Percentiles rank a stretch among this genome's conserved stretches.
Conservation (phyloP, 345 rosid genomes). For the Rhizophora apiculata region DNA sequence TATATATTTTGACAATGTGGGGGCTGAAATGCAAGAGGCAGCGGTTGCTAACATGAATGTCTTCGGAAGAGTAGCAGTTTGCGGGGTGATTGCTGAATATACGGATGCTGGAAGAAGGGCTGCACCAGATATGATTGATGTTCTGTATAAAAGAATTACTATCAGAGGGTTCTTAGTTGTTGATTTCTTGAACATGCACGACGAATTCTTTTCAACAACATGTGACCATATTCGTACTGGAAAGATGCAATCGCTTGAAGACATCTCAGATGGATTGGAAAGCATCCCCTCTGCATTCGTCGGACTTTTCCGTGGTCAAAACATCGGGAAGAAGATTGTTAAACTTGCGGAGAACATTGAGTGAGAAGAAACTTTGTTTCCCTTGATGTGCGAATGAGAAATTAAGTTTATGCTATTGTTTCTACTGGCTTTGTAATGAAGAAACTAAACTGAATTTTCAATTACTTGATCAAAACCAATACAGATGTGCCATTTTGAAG, state of each 20-base stretch:
- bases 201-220: conserved; percentile 43
- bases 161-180: conserved; percentile 45
- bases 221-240: conserved; percentile 32
- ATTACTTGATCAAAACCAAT: no score
- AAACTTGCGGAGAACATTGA: conserved; percentile 23
- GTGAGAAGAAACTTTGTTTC: background rate
- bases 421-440: background rate
- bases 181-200: conserved; percentile 26
- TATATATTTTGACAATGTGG: conserved; percentile 62
- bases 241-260: conserved; percentile 35
- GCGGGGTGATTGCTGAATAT: conserved; percentile 55
- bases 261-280: conserved; percentile 45
- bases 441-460: no score
- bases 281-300: conserved; percentile 47
- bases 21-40: conserved; percentile 52
- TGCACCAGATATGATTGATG: conserved; percentile 39
- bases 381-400: background rate
- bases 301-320: conserved; percentile 38
- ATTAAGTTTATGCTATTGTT: background rate
- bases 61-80: conserved; percentile 46
- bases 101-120: conserved; percentile 27
- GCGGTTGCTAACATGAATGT: conserved; percentile 46
- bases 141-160: conserved; percentile 48
- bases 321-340: conserved; percentile 42
- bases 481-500: no score